These are phyloP conservation scores for Boletus patriciae DNA, from an alignment of 768 basidiomycete genomes.

Conservation along the genomic window DNA sequence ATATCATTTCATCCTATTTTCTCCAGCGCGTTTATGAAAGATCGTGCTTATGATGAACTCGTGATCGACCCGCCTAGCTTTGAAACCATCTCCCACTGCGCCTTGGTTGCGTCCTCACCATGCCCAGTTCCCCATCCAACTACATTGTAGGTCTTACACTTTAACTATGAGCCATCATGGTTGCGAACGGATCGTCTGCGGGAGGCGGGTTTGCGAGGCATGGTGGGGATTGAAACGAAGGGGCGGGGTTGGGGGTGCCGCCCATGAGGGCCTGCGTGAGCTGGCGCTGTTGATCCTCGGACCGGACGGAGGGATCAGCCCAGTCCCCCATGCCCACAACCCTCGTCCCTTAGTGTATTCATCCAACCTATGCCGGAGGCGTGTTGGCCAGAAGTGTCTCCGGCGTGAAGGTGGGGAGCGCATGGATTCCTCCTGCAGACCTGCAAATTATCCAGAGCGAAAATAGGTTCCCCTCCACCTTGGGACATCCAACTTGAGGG, in stretches of 20 bases:
- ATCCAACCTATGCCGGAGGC: no score
- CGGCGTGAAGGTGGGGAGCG: no score
- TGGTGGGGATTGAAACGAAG: slow-evolving; percentile 15
- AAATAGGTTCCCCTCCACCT: no score
- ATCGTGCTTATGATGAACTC: not conserved
- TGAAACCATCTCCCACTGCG: slow-evolving; percentile 21
- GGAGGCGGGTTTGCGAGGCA: slow-evolving; percentile 6
- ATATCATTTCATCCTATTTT: not conserved
- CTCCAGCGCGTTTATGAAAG: not conserved
- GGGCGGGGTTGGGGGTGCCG: slow-evolving; percentile 32
- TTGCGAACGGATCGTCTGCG: slow-evolving; percentile 48
- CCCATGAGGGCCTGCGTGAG: slow-evolving; percentile 66
- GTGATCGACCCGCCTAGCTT: not conserved
- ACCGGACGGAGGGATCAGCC: slow-evolving; percentile 61
- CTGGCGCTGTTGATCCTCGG: slow-evolving; percentile 65
- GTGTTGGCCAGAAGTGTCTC: no score
- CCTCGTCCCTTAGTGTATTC: no score
- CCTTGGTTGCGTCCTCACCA: slow-evolving; percentile 21
- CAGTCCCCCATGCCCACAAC: no score
- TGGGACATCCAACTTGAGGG: no score
- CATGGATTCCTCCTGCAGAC: no score
- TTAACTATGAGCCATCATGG: slow-evolving; percentile 35
- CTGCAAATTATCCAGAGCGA: no score
- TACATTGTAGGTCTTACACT: no score
- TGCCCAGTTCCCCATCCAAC: slow-evolving; percentile 38